Percentiles rank a stretch among this genome's conserved stretches.
These are phyloP conservation scores for Kuraishia cidri DNA, from an alignment of 805 yeast genomes.

Conservation along the genomic window DNA sequence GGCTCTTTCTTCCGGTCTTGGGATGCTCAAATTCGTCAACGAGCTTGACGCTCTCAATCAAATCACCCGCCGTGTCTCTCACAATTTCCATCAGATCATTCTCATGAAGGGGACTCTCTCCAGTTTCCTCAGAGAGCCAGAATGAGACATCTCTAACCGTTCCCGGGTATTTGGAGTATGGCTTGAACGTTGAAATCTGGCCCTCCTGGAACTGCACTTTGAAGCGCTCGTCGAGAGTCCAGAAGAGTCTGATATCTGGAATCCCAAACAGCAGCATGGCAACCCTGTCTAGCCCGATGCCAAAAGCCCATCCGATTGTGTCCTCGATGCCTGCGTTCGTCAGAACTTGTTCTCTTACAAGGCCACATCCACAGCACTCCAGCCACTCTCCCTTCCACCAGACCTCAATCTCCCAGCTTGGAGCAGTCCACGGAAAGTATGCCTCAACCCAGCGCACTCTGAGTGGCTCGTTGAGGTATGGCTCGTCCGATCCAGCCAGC, in stretches of 20 bases:
- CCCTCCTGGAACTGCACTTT: constrained; percentile 60
- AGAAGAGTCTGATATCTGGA: constrained; percentile 89
- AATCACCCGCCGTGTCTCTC: constrained; percentile 74
- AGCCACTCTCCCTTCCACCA: constrained; percentile 99
- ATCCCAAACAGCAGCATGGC: constrained; percentile 95
- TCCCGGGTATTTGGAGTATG: constrained; percentile 89
- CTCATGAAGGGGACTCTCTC: constrained; percentile 44
- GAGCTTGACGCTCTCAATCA: constrained; percentile 76
- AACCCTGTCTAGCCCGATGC: constrained; percentile 87
- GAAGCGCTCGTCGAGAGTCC: constrained; percentile 82
- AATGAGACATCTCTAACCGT: constrained; percentile 83
- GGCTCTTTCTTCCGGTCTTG: constrained; percentile 64
- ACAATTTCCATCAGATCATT: constrained; percentile 94
- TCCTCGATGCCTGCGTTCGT: constrained; percentile 60
- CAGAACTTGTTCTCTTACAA: constrained; percentile 73
- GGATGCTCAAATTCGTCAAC: constrained; percentile 85
- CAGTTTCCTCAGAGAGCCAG: constrained; percentile 53
- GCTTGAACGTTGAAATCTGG: constrained; percentile 62
- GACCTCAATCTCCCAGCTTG: constrained; percentile 97
- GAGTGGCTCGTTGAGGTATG: constrained; percentile 63
- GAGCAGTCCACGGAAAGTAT: constrained; percentile 97
- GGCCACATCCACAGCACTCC: constrained; percentile 94
- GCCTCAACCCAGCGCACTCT: constrained; percentile 93
- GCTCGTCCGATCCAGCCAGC: constrained; percentile 50
- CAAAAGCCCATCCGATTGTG: constrained; percentile 94